A percentile compares a stretch with the other conserved stretches of the same genome.
These are phyloP conservation scores for Cyberlindnera maclurae DNA, from an alignment of 805 yeast species.

Conservation along the genomic window DNA sequence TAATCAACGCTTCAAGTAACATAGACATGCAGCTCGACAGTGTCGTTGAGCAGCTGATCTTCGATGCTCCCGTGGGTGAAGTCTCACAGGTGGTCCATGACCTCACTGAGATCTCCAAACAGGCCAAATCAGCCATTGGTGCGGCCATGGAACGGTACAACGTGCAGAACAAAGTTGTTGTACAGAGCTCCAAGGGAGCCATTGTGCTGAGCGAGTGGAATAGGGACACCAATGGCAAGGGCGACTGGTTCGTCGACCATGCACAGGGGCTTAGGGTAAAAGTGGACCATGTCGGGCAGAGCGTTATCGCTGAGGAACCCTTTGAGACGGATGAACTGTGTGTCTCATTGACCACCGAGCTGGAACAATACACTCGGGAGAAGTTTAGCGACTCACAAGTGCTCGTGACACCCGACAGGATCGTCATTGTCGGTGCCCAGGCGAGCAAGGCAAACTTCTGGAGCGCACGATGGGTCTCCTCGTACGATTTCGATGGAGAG, in stretches of 20 bases:
- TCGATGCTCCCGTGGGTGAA: conserved; percentile 12
- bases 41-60: conserved; percentile 6
- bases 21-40: conserved; percentile 5
- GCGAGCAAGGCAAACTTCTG: conserved; percentile 72
- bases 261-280: conserved; percentile 41
- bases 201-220: conserved; percentile 39
- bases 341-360: conserved; percentile 12
- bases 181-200: conserved; percentile 22
- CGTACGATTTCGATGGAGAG: conserved; percentile 37
- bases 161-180: conserved; percentile 29
- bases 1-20: background rate
- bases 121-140: conserved; percentile 28
- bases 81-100: conserved; percentile 31
- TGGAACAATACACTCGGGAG: conserved; percentile 44
- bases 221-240: conserved; percentile 26
- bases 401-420: conserved; percentile 24
- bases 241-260: conserved; percentile 47
- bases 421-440: conserved; percentile 61
- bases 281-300: conserved; percentile 46
- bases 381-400: conserved; percentile 54
- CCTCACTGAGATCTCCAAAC: conserved; percentile 34
- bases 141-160: conserved; percentile 36
- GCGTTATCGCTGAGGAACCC: conserved; percentile 47
- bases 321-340: conserved; percentile 22
- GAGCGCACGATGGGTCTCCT: conserved; percentile 84